Evolutionary conservation across 306 rosid species (phyloP), one percentile per base, ranked within the genome.

Genomic region (Trichosanthes truncata): DNA sequence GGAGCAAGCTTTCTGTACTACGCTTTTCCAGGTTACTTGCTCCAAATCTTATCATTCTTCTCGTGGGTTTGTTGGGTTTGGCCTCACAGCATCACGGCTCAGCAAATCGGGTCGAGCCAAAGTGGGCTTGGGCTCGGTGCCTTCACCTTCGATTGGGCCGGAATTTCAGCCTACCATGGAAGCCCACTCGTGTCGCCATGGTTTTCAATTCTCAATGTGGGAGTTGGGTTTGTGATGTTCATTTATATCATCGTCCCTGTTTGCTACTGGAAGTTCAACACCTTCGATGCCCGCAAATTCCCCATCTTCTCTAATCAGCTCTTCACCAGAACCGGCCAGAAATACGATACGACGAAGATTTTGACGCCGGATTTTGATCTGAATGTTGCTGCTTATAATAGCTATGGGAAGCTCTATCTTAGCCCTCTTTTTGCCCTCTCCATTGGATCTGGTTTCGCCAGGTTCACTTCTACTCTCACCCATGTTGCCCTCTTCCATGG

Each of bases 31-130:
- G 99, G 99, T 67, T 96, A 96, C 78, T 88, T 93, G 61, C 84
- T 96, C 79, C 83, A 89, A 0, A 83, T 93, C 82, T 83, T 96
- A 76, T 86, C 99, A 72, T 96, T 93, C 93, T 96, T 96, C 84
- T 96, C 99, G 21, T 96, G 99, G 99, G 86, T 96, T 4, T 96
- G 99, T 88, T 96, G 97, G 94, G 96, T 86, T 31, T 93, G 97
- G 96, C 99, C 99, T 5, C 87, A 84, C 80, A 96, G 63, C 71
- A 89, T 96, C 85, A 96, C 99, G 0, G 99, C 99, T 74, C 99
- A 96, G 72, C 99, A 96, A 85, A 45, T 96, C 13, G 99, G 99
- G 5, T 96, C 99, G 38, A 93, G 93, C 78, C 87, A 89, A 84
- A 85, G 89, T 68, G 99, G 97, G 62, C 97, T 96, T 7, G 99